Evolutionary conservation across 164 flowering plant genomes (phyloP).

Genomic region (Kingdonia uniflora): DNA sequence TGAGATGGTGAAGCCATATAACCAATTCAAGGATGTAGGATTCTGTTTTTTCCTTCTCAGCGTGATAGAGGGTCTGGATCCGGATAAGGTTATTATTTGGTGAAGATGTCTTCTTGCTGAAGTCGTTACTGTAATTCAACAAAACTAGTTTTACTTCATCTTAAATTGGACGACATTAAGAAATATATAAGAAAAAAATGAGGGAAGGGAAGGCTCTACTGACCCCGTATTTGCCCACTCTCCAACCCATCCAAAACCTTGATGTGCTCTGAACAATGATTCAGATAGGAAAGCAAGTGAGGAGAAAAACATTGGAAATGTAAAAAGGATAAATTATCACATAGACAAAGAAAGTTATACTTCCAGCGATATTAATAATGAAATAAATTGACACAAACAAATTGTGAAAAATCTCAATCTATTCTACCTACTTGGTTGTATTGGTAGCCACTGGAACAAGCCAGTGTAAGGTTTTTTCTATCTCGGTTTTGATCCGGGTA

Average conservation of each 20-base stretch:
- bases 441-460: conserved; percentile 66
- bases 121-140: conserved; percentile 34
- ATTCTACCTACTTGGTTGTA: conserved; percentile 49
- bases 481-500: conserved; percentile 54
- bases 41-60: conserved; percentile 50
- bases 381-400: no score
- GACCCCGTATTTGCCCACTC: conserved; percentile 77
- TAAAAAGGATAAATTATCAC: no score
- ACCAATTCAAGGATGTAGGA: conserved; percentile 46
- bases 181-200: conserved; percentile 5
- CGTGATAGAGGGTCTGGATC: conserved; percentile 68
- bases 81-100: conserved; percentile 28
- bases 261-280: conserved; percentile 51
- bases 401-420: background rate
- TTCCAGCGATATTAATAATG: no score
- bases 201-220: conserved; percentile 12
- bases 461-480: conserved; percentile 72
- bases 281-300: background rate
- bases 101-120: conserved; percentile 27
- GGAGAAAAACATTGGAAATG: background rate
- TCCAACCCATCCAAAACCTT: conserved; percentile 89
- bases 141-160: background rate
- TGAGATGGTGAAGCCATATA: conserved; percentile 48
- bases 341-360: no score
- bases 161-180: background rate